Conservation (phyloP, 2,329 filamentous ascomycete genomes). For the Ceratocystis huliohia region DNA sequence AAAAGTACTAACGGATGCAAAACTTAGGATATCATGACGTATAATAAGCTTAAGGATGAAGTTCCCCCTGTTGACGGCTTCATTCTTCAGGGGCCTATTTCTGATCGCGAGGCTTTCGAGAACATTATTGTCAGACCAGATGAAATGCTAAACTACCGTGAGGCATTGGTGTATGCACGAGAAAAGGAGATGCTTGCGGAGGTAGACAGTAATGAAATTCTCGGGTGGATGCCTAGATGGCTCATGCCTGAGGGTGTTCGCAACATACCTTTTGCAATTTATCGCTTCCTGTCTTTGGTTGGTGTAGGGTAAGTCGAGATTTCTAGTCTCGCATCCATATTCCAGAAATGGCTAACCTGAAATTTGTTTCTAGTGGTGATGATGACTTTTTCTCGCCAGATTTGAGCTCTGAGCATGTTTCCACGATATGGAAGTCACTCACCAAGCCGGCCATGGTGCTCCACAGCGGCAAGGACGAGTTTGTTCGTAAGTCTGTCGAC, state of each 20-base stretch:
- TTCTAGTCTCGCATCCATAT: not conserved
- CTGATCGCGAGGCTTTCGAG: slow-evolving; percentile 55
- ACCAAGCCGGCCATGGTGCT: slow-evolving; percentile 51
- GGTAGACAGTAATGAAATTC: slow-evolving; percentile 32
- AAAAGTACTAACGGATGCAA: not conserved
- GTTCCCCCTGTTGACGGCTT: slow-evolving; percentile 54
- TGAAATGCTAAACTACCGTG: slow-evolving; percentile 32
- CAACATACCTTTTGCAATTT: slow-evolving; percentile 38
- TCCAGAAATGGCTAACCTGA: not conserved
- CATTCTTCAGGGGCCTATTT: slow-evolving; percentile 69
- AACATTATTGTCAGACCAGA: slow-evolving; percentile 28
- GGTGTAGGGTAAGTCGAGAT: slow-evolving; percentile 36
- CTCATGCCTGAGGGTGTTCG: slow-evolving; percentile 31
- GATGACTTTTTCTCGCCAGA: slow-evolving; percentile 83
- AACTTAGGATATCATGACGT: slow-evolving; percentile 44
- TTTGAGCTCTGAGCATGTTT: slow-evolving; percentile 44
- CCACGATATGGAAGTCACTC: slow-evolving; percentile 51
- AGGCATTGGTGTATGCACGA: slow-evolving; percentile 37
- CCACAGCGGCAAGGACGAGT: slow-evolving; percentile 54
- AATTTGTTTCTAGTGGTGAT: slow-evolving; percentile 40
- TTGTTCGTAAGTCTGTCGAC: slow-evolving; percentile 46
- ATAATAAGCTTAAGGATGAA: slow-evolving; percentile 33
- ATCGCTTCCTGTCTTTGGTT: slow-evolving; percentile 39
- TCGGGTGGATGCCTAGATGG: slow-evolving; percentile 42
- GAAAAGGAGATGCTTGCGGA: slow-evolving; percentile 37